phyloP scores from a whole-genome alignment of 768 basidiomycete species.

The Termitomyces sp. region DNA sequence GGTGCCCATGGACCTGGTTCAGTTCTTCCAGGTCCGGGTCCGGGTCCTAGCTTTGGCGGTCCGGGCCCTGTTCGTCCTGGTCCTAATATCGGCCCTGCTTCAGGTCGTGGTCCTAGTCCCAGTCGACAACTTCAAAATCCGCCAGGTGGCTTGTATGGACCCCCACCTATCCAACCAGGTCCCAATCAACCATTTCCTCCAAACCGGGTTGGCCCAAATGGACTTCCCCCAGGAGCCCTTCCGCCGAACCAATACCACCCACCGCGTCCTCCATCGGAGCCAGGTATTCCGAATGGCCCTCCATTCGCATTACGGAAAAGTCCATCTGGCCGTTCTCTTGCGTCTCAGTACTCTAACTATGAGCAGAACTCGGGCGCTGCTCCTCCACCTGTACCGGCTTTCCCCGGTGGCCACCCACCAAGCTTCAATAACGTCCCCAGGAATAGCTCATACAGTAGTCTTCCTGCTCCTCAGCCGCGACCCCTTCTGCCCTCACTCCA shows the following conservation, averaged over 20 bases:
- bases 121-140: conserved; percentile 6
- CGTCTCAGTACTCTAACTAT: conserved; percentile 43
- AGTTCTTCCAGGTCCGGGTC: neutral
- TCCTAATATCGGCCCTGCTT: conserved; percentile 2
- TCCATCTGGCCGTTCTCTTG: conserved; percentile 54
- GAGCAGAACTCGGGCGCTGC: conserved; percentile 21
- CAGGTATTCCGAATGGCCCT: conserved; percentile 25
- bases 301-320: conserved; percentile 40
- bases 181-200: conserved; percentile 8
- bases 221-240: conserved; percentile 6
- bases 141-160: conserved; percentile 5
- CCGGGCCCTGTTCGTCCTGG: neutral
- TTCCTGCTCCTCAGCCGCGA: conserved; percentile 40
- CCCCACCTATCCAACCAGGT: conserved; percentile 15
- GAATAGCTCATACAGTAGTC: conserved; percentile 31
- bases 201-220: conserved; percentile 14
- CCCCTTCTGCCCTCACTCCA: conserved; percentile 62
- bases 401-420: conserved; percentile 31
- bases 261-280: conserved; percentile 44
- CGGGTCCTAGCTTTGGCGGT: neutral
- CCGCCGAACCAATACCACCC: conserved; percentile 19
- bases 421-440: conserved; percentile 25
- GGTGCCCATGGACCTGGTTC: conserved; percentile 1
- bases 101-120: conserved; percentile 11
- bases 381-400: conserved; percentile 36